Percentiles rank a stretch among this genome's conserved stretches.
Conservation (phyloP, 2,329 filamentous ascomycete species). For the Lecanicillium sp. region DNA sequence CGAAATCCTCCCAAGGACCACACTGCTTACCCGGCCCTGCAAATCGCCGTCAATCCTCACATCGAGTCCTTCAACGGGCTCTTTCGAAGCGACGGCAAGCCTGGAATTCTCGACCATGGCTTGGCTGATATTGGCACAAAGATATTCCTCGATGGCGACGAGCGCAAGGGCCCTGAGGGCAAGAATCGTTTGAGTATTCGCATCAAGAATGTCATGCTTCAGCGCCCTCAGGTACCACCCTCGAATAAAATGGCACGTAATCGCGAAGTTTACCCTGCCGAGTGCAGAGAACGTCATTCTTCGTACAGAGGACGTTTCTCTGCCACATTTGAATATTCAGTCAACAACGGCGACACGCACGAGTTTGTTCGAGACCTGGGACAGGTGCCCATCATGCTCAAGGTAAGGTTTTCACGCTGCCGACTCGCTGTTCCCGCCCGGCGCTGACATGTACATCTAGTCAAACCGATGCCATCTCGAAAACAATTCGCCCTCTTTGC, state of each 20-base stretch:
- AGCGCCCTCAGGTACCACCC: slow-evolving; percentile 70
- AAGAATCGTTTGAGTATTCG: slow-evolving; percentile 72
- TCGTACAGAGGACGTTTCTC: slow-evolving; percentile 84
- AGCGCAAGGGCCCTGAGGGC: slow-evolving; percentile 45
- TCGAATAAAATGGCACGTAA: slow-evolving; percentile 78
- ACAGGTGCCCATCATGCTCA: slow-evolving; percentile 86
- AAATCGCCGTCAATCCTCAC: slow-evolving; percentile 81
- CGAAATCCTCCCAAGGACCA: slow-evolving; percentile 78
- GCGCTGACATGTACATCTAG: slow-evolving; percentile 31
- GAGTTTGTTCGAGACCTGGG: slow-evolving; percentile 82
- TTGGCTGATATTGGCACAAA: slow-evolving; percentile 86
- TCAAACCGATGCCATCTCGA: slow-evolving; percentile 89
- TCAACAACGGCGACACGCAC: slow-evolving; percentile 80
- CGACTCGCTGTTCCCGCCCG: not conserved
- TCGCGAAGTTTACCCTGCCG: slow-evolving; percentile 80
- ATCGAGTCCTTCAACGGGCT: slow-evolving; percentile 93
- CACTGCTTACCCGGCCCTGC: slow-evolving; percentile 79
- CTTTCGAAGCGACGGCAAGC: slow-evolving; percentile 60
- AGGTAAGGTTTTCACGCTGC: slow-evolving; percentile 44
- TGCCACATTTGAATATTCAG: slow-evolving; percentile 72
- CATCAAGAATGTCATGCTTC: slow-evolving; percentile 73
- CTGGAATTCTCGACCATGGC: slow-evolving; percentile 57
- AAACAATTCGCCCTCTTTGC: slow-evolving; percentile 69
- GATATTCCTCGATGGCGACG: slow-evolving; percentile 75
- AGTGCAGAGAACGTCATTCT: slow-evolving; percentile 88